These are phyloP conservation scores for Bryum argenteum DNA, from an alignment of 225 moss, liverwort and hornwort genomes.

Conservation along the genomic window DNA sequence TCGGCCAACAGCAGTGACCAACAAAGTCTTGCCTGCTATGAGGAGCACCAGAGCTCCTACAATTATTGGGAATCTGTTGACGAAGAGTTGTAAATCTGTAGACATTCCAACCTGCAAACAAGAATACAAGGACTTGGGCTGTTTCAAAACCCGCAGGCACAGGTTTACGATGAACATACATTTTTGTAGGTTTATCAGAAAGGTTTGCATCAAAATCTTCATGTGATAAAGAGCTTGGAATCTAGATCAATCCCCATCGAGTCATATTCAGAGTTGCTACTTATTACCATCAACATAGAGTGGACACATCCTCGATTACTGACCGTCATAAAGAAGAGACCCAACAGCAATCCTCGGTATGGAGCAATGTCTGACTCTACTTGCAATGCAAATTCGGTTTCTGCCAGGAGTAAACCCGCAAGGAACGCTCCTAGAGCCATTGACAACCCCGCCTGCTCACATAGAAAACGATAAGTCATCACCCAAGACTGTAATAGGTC, in stretches of 20 bases:
- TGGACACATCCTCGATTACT: slow-evolving; percentile 26
- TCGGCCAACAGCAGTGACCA: slow-evolving; percentile 73
- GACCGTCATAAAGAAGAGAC: slow-evolving; percentile 95
- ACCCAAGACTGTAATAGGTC: background rate
- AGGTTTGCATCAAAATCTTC: background rate
- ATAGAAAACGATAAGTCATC: background rate
- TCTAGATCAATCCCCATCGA: background rate
- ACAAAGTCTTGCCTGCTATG: slow-evolving; percentile 71
- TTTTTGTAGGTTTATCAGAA: slow-evolving; percentile 5
- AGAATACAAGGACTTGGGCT: slow-evolving; percentile 8
- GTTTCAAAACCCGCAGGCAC: slow-evolving; percentile 16
- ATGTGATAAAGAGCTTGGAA: background rate
- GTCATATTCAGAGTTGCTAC: slow-evolving; percentile 4
- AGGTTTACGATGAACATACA: slow-evolving; percentile 9
- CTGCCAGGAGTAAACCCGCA: slow-evolving; percentile 87
- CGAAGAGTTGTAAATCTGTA: slow-evolving; percentile 82
- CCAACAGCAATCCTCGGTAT: slow-evolving; percentile 85
- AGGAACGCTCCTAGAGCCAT: slow-evolving; percentile 96
- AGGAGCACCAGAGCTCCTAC: slow-evolving; percentile 68
- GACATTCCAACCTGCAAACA: slow-evolving; percentile 93
- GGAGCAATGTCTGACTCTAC: slow-evolving; percentile 96
- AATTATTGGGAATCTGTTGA: slow-evolving; percentile 72
- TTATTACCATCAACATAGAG: slow-evolving; percentile 19
- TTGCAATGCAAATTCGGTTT: slow-evolving; percentile 93
- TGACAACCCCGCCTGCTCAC: slow-evolving; percentile 82